Conservation (phyloP, 306 rosid genomes). For the Begonia peltatifolia region DNA sequence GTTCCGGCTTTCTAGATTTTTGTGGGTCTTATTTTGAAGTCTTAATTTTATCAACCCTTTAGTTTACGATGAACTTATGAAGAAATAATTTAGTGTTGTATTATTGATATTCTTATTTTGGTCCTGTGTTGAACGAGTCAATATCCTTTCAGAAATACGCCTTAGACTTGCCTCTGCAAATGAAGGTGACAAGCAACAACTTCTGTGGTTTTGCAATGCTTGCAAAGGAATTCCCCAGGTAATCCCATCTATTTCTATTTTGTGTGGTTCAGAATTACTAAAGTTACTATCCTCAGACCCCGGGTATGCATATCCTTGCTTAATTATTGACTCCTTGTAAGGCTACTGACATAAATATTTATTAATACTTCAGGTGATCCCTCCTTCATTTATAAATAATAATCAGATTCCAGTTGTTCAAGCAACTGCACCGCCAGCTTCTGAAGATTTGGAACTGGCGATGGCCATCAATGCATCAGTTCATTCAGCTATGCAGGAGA, state of each 20-base stretch:
- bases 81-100: too few relatives aligned
- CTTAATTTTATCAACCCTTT: too few relatives aligned
- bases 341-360: constrained; percentile 8
- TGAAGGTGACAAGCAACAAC: constrained; percentile 69
- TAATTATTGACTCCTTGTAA: not conserved
- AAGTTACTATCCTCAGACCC: too few relatives aligned
- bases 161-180: constrained; percentile 72
- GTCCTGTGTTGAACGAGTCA: constrained; percentile 11
- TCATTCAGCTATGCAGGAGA: constrained; percentile 43
- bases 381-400: constrained; percentile 49
- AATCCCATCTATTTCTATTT: constrained; percentile 7
- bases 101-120: too few relatives aligned
- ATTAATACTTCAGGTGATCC: constrained; percentile 28
- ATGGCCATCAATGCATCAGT: constrained; percentile 65
- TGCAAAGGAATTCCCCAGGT: constrained; percentile 99
- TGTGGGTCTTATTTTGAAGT: too few relatives aligned
- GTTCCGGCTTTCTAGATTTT: too few relatives aligned
- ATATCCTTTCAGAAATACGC: constrained; percentile 46
- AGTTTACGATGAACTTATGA: too few relatives aligned
- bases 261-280: too few relatives aligned
- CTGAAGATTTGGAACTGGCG: constrained; percentile 59
- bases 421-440: constrained; percentile 62
- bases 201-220: constrained; percentile 76
- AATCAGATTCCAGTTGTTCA: constrained; percentile 28
- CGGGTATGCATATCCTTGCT: too few relatives aligned